Evolutionary conservation across 495 filamentous ascomycete genomes (phyloP).

Genomic region (Podospora comata): DNA sequence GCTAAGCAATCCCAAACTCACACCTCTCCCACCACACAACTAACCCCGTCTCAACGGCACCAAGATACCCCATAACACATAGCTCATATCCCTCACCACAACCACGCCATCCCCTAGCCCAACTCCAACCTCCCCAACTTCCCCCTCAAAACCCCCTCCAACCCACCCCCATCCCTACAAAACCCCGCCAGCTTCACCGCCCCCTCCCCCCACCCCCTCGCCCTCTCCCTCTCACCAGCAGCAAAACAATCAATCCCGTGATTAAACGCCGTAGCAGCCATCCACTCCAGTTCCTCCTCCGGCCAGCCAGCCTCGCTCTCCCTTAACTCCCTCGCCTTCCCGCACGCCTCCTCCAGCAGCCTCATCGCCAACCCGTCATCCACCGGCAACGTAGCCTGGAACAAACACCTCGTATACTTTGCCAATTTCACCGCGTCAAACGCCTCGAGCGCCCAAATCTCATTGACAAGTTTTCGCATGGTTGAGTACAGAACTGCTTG

Average conservation of each 20-base stretch:
- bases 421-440: conserved; percentile 56
- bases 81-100: neutral
- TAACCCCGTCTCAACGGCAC: too few species aligned
- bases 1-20: too few species aligned
- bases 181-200: conserved; percentile 61
- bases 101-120: neutral
- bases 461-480: conserved; percentile 60
- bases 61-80: too few species aligned
- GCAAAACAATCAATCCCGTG: conserved; percentile 69
- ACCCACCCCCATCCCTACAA: conserved; percentile 48
- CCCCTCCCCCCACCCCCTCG: conserved; percentile 62
- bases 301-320: conserved; percentile 55
- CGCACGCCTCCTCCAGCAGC: conserved; percentile 56
- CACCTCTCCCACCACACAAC: too few species aligned
- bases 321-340: conserved; percentile 44
- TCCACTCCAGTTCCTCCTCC: conserved; percentile 69
- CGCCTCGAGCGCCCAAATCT: conserved; percentile 52
- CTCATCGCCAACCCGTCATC: conserved; percentile 47
- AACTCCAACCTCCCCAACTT: conserved; percentile 48
- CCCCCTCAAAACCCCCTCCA: conserved; percentile 53
- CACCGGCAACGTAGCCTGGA: conserved; percentile 57
- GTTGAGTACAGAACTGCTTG: conserved; percentile 44
- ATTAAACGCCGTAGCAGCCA: conserved; percentile 73
- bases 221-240: conserved; percentile 51
- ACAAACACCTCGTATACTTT: conserved; percentile 70